phyloP scores from a whole-genome alignment of 768 basidiomycete genomes.

The Pleurotus giganteus region DNA sequence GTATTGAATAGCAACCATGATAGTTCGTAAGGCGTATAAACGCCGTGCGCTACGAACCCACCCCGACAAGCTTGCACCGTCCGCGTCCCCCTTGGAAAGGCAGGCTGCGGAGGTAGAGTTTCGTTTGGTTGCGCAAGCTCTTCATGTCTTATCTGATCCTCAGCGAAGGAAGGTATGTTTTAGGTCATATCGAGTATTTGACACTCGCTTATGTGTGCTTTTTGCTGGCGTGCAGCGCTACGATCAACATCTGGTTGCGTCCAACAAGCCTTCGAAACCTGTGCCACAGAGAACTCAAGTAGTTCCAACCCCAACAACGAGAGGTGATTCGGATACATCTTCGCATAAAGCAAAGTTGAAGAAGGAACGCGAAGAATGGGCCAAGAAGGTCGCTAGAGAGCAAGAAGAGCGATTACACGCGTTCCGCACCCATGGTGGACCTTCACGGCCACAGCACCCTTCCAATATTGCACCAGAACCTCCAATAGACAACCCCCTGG shows the following conservation, averaged over 20 bases:
- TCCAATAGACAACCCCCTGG: conserved; percentile 37
- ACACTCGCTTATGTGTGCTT: not conserved
- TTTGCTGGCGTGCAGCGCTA: not conserved
- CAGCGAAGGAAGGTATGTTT: conserved; percentile 50
- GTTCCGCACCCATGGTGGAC: conserved; percentile 25
- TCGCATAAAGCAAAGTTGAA: conserved; percentile 40
- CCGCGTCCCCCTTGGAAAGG: conserved; percentile 48
- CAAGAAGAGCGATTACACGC: conserved; percentile 49
- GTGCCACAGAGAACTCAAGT: not conserved
- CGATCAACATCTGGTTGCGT: not conserved
- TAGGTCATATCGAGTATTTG: not conserved
- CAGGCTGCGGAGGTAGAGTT: conserved; percentile 56
- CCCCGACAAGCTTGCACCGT: conserved; percentile 62
- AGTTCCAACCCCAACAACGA: not conserved
- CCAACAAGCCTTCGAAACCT: not conserved
- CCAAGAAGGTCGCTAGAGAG: conserved; percentile 44
- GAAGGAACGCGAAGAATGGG: conserved; percentile 56
- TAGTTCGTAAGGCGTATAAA: conserved; percentile 69
- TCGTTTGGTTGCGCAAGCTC: conserved; percentile 53
- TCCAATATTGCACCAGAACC: conserved; percentile 38
- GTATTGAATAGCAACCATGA: not conserved
- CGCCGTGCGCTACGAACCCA: conserved; percentile 69
- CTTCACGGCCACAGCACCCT: not conserved
- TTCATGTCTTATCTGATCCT: conserved; percentile 54
- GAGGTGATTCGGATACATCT: conserved; percentile 25